A percentile compares a stretch with the other conserved stretches of the same genome.
Conservation (phyloP, 2,329 filamentous ascomycete genomes). For the Fusarium sp. region DNA sequence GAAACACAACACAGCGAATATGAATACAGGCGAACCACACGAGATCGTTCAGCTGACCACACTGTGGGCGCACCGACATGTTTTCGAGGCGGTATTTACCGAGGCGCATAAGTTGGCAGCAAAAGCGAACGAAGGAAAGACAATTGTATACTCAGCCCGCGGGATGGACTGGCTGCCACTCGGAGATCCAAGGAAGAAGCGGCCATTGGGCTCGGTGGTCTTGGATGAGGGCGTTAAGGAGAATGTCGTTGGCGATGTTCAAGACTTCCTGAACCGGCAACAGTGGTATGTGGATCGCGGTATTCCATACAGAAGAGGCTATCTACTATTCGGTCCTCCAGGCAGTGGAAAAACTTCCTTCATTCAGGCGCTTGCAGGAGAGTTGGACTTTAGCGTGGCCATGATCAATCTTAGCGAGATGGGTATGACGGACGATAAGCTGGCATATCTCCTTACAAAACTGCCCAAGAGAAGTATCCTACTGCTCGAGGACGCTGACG, state of each 20-base stretch:
- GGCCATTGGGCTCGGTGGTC: slow-evolving; percentile 89
- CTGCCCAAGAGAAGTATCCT: slow-evolving; percentile 86
- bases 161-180: slow-evolving; percentile 88
- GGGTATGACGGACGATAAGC: slow-evolving; percentile 88
- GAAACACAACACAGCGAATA: slow-evolving; percentile 85
- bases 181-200: slow-evolving; percentile 86
- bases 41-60: slow-evolving; percentile 95
- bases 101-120: slow-evolving; percentile 87
- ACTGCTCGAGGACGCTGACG: slow-evolving; percentile 90
- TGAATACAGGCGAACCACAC: slow-evolving; percentile 88
- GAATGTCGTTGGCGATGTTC: slow-evolving; percentile 81
- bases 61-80: slow-evolving; percentile 86
- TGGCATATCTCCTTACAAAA: slow-evolving; percentile 88
- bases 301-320: slow-evolving; percentile 91
- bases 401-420: slow-evolving; percentile 92
- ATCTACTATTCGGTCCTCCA: slow-evolving; percentile 88
- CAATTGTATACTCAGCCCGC: slow-evolving; percentile 87
- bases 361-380: slow-evolving; percentile 93
- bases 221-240: slow-evolving; percentile 88
- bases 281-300: slow-evolving; percentile 96
- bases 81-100: slow-evolving; percentile 90
- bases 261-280: slow-evolving; percentile 82
- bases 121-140: slow-evolving; percentile 89
- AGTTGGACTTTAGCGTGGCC: slow-evolving; percentile 91
- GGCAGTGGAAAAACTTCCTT: slow-evolving; percentile 96